These are phyloP conservation scores for Cryphonectria japonica DNA, from an alignment of 2,329 filamentous ascomycete genomes.

Conservation along the genomic window DNA sequence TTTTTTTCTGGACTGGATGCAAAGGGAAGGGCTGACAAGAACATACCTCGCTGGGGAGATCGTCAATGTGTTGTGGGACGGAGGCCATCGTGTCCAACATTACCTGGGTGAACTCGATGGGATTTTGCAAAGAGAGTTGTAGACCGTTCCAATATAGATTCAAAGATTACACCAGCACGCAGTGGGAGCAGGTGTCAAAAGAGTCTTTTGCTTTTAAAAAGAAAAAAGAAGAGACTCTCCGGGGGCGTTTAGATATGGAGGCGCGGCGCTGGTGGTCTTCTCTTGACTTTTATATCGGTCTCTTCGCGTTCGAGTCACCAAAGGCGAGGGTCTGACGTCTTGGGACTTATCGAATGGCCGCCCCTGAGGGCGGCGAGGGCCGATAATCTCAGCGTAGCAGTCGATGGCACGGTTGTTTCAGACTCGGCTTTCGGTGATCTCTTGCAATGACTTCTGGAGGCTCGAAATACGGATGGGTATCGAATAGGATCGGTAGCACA, in stretches of 20 bases:
- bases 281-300: slow-evolving; percentile 5
- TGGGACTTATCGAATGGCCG: not conserved
- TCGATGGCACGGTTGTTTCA: slow-evolving; percentile 11
- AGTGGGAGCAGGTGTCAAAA: slow-evolving; percentile 16
- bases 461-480: not conserved
- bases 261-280: slow-evolving; percentile 13
- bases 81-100: slow-evolving; percentile 26
- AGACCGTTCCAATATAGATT: slow-evolving; percentile 13
- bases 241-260: slow-evolving; percentile 21
- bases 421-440: slow-evolving; percentile 20
- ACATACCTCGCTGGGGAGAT: slow-evolving; percentile 30
- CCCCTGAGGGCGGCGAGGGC: not conserved
- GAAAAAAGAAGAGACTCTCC: slow-evolving; percentile 24
- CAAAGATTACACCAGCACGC: slow-evolving; percentile 16
- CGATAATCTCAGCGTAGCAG: not conserved
- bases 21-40: not conserved
- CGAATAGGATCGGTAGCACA: slow-evolving; percentile 4
- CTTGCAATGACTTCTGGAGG: not conserved
- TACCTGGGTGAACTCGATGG: not conserved
- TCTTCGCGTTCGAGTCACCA: not conserved
- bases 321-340: slow-evolving; percentile 3
- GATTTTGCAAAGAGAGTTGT: slow-evolving; percentile 10
- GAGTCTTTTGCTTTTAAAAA: slow-evolving; percentile 18
- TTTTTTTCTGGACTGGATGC: no score
- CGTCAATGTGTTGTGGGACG: slow-evolving; percentile 22